These are phyloP conservation scores for Balansia obtecta DNA, from an alignment of 2,329 filamentous ascomycete genomes.

Conservation along the genomic window DNA sequence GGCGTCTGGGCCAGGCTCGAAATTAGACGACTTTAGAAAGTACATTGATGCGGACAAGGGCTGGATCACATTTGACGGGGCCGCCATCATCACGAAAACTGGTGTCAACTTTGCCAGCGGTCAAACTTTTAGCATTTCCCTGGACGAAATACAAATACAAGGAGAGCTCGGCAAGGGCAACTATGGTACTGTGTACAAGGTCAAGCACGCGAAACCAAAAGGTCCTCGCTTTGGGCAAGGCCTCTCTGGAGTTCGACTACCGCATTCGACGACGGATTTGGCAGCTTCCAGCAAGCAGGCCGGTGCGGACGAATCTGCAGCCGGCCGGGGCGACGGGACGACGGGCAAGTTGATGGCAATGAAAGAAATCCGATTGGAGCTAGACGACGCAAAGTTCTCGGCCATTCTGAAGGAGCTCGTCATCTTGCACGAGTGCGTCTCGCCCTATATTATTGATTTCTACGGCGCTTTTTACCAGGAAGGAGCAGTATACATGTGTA, in stretches of 20 bases:
- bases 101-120: constrained; percentile 91
- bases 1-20: constrained; percentile 29
- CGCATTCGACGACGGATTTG: constrained; percentile 24
- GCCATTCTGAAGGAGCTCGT: constrained; percentile 97
- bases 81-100: constrained; percentile 75
- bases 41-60: constrained; percentile 88
- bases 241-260: constrained; percentile 33
- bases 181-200: constrained; percentile 96
- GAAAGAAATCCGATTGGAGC: constrained; percentile 93
- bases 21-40: constrained; percentile 52
- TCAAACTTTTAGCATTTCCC: constrained; percentile 80
- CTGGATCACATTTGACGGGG: constrained; percentile 83
- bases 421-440: constrained; percentile 87
- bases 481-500: constrained; percentile 97
- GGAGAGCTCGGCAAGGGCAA: constrained; percentile 96
- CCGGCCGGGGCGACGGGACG: constrained; percentile 28
- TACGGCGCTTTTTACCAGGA: constrained; percentile 99
- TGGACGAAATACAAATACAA: constrained; percentile 88
- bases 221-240: constrained; percentile 47
- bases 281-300: constrained; percentile 17
- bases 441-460: constrained; percentile 95
- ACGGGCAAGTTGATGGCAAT: constrained; percentile 90
- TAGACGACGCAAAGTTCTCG: constrained; percentile 93
- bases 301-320: constrained; percentile 16
- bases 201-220: constrained; percentile 63